Base-by-base conservation (phyloP, 2,329 filamentous ascomycete species). In the Fusarium sp. region DNA sequence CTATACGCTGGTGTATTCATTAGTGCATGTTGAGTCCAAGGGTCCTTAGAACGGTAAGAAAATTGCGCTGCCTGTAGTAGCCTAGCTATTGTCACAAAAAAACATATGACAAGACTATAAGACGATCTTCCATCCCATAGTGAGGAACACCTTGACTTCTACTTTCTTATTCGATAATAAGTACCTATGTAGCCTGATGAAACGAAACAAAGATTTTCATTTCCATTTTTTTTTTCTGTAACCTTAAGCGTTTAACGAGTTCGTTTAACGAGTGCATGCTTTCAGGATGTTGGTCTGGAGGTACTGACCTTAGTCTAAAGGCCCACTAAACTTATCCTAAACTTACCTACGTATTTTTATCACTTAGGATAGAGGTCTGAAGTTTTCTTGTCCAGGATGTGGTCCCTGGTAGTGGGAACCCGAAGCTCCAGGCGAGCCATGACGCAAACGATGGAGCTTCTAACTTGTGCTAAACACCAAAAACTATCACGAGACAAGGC, bases 391-490 rank as follows among this genome's bases (percentile, higher is more conserved):
- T 27, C 27, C 27, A 36, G 35, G 31, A 39, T 17, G 36, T 52
- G 59, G 58, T 53, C 35, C 41, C 58, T 47, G 58, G 31, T 70
- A 39, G 54, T 39, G 53, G 60, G 60, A 42, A 27, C 27, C 27
- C 27, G 27, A 50, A 25, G 35, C 18, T 39, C 22, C 22, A 53
- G 25, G 41, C 27, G 17, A n/a, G 8, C 29, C 61, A 72, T 72
- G 70, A 72, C 70, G 70, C 70, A 73, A 64, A 68, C 62, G 57
- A 69, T 41, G 52, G 44, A 58, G 65, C 69, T 54, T 52, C 18
- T 49, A 25, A 31, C 45, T 29, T 46, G 35, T 41, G 41, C 41
- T 39, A 57, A 66, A 52, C 63, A 57, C 53, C 36, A 68, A 49
- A 61, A 59, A 60, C 35, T 27, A 66, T 66, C 62, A 68, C 67